Evolutionary conservation across 2,329 filamentous ascomycete genomes (phyloP), one percentile per base, ranked within the genome.

Genomic region (Exserohilum turcica): DNA sequence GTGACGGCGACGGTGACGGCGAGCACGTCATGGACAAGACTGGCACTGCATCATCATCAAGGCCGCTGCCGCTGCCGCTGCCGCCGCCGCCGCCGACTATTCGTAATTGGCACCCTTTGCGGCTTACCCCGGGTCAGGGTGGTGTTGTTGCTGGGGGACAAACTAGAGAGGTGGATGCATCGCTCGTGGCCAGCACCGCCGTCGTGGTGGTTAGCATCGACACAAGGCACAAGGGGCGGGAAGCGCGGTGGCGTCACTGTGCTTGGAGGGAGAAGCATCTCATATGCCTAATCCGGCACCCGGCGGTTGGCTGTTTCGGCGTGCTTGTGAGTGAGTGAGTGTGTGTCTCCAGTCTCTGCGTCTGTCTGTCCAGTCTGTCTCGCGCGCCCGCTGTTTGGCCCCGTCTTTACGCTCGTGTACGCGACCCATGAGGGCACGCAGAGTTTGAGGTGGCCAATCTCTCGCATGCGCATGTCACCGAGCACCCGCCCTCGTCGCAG

Each of bases 201-300:
- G 42, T 44, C 27, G 21, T 21, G 16, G 6, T 37, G 18, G 6
- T 37, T 15, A 21, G 18, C 18, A 15, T 24, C 16, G 32, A n/a
- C 16, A 8, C 6, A 13, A 18, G 33, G 33, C 8, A 3, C 7
- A 31, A 28, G 21, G 35, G 32, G 43, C 13, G 12, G 6, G 24
- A 51, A 39, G 48, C 16, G 28, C 48, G 39, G 48, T 51, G 48
- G 15, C 50, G 50, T 53, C 50, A 53, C 50, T 32, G 45, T 53
- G 44, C 50, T 52, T 43, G 37, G 18, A 2, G 12, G 27, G 24
- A 13, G 18, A 38, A 52, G 13, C 13, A 28, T 47, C 29, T 36
- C 15, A 47, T 15, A 35, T 21, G 21, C 18, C 16, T 10, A 15
- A n/a, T 16, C 9, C 13, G 19, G 19, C 24, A 13, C 19, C 7